These are phyloP conservation scores for Podospora comata DNA, from an alignment of 495 filamentous ascomycete species.

Conservation along the genomic window DNA sequence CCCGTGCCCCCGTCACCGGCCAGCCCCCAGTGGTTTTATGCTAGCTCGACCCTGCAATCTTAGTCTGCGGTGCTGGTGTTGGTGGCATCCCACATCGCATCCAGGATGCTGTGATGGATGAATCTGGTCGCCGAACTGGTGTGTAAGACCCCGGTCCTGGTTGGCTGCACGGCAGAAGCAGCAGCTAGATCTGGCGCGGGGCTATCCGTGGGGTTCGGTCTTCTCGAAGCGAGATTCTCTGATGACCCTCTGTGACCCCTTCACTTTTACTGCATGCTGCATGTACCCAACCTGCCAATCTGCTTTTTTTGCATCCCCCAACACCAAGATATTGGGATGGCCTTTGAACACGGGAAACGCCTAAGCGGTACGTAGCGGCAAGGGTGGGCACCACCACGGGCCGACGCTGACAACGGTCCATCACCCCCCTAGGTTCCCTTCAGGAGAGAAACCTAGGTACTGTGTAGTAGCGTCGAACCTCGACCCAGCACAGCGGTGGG, in stretches of 20 bases:
- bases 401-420: neutral
- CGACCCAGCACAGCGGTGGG: conserved; percentile 6
- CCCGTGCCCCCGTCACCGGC: neutral
- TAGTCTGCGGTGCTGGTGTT: neutral
- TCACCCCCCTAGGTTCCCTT: too few species aligned
- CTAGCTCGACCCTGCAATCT: conserved; percentile 13
- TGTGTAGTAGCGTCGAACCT: neutral
- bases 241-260: neutral
- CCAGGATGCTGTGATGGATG: conserved; percentile 5
- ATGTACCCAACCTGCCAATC: neutral
- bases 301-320: neutral
- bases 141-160: conserved; percentile 15
- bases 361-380: neutral
- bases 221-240: conserved; percentile 4
- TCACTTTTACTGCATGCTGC: neutral
- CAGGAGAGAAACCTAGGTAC: too few species aligned
- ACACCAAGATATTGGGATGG: neutral
- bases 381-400: neutral
- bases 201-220: conserved; percentile 24
- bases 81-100: neutral
- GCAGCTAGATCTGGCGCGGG: conserved; percentile 26
- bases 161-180: conserved; percentile 12
- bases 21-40: neutral
- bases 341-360: neutral
- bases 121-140: conserved; percentile 3